phyloP scores from a whole-genome alignment of 805 yeast genomes.

The Starmera dryadoides region DNA sequence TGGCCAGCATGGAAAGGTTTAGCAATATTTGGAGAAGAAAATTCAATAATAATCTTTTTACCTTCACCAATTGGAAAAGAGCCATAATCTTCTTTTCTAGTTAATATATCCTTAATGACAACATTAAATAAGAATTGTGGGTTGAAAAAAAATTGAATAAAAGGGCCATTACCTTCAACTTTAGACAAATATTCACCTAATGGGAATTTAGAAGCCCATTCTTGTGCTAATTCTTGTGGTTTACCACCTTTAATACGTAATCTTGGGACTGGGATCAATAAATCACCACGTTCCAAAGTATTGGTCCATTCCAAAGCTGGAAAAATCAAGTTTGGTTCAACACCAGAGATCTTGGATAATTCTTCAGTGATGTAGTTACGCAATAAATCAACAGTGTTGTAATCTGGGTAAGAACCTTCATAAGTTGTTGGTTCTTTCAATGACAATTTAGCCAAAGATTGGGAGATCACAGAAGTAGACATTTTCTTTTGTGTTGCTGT shows the following conservation, averaged over 20 bases:
- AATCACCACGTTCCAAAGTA: slow-evolving; percentile 86
- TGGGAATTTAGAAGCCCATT: slow-evolving; percentile 77
- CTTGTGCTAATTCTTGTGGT: slow-evolving; percentile 64
- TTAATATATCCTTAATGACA: slow-evolving; percentile 64
- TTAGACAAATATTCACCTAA: slow-evolving; percentile 59
- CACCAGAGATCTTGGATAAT: slow-evolving; percentile 65
- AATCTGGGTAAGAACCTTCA: slow-evolving; percentile 64
- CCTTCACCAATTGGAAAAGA: slow-evolving; percentile 63
- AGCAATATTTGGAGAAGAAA: slow-evolving; percentile 97
- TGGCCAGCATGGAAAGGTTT: slow-evolving; percentile 99
- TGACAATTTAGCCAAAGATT: slow-evolving; percentile 26
- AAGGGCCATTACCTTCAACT: slow-evolving; percentile 82
- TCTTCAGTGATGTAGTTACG: slow-evolving; percentile 85
- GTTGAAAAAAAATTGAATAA: slow-evolving; percentile 81
- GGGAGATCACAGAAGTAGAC: slow-evolving; percentile 21
- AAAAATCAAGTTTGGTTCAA: slow-evolving; percentile 59
- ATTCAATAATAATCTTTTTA: slow-evolving; percentile 74
- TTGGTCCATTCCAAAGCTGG: slow-evolving; percentile 86
- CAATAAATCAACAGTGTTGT: slow-evolving; percentile 79
- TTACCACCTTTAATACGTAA: slow-evolving; percentile 78
- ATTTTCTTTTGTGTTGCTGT: slow-evolving; percentile 10
- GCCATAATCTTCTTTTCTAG: slow-evolving; percentile 59
- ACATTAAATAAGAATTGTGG: slow-evolving; percentile 58
- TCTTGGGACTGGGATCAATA: slow-evolving; percentile 88
- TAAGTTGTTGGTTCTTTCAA: slow-evolving; percentile 34